Base-by-base conservation (phyloP, 2,329 filamentous ascomycete genomes). In the Tolypocladium nubicola region DNA sequence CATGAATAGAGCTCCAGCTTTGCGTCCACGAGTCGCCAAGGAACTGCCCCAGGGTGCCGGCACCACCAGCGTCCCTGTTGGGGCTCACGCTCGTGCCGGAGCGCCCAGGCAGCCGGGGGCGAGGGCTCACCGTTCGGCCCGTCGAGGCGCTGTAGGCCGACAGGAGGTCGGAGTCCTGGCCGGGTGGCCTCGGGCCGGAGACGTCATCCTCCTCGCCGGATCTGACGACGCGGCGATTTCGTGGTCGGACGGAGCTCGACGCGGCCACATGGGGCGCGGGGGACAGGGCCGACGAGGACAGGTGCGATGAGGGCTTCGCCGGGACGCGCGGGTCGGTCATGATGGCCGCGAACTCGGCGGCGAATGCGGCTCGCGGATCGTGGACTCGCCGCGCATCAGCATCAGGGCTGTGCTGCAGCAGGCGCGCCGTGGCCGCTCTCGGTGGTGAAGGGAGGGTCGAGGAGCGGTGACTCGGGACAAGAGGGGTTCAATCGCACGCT, bases 1-100 rank as follows among this genome's bases (percentile, higher is more conserved):
- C 79, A 58, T 81, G 78, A 3, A 84, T 76, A 6, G 80, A 80
- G 3, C 76, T 72, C 81, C 81, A 84, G 64, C 75, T 78, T 38
- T 80, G 75, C 1, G 75, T 70, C 74, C 79, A 80, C 2, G 79
- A 76, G 52, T 78, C 75, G 56, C 77, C 79, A 11, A 82, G 68
- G 52, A 82, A 72, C 59, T 71, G 70, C 23, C 65, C 62, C 49
- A 75, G 54, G 49, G 72, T 70, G 35, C 74, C 72, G 53, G 72
- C 68, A 47, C 26, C 16, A 10, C 71, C 73, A 50, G 71, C 56
- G 61, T 62, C 67, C 60, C 58, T 69, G 47, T 62, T 64, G 26
- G 70, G 56, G 62, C 62, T 57, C 58, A 61, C 39, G 10, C 33
- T 57, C 57, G 61, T 43, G 11, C 33, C 69, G 63, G 58, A 72